Percentiles rank a stretch among this genome's conserved stretches.
These are phyloP conservation scores for Arctium lappa DNA, from an alignment of 129 eudicot genomes.

Conservation along the genomic window DNA sequence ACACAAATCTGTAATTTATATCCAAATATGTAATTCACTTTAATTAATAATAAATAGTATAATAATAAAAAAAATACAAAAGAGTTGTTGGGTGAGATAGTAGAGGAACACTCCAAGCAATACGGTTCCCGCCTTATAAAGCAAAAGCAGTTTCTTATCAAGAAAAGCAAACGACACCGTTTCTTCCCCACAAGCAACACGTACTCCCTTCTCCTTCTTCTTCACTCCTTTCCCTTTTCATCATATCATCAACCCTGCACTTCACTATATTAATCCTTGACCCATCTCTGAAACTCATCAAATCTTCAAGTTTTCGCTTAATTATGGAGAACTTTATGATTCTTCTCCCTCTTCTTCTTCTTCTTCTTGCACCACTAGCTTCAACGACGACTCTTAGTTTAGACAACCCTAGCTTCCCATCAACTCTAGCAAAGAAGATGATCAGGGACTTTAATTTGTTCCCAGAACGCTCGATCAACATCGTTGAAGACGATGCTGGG, in stretches of 20 bases:
- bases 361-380: slow-evolving; percentile 22
- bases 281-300: not conserved
- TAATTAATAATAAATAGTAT: not conserved
- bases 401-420: slow-evolving; percentile 34
- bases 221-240: slow-evolving; percentile 14
- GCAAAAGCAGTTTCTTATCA: slow-evolving; percentile 33
- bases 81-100: slow-evolving; percentile 4
- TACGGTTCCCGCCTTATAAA: slow-evolving; percentile 35
- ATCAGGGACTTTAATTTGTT: slow-evolving; percentile 71
- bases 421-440: slow-evolving; percentile 46
- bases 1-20: not conserved
- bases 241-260: not conserved
- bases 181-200: slow-evolving; percentile 24
- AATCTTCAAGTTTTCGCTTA: not conserved
- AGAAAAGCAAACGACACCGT: slow-evolving; percentile 25
- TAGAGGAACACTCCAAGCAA: slow-evolving; percentile 19
- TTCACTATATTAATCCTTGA: slow-evolving; percentile 8
- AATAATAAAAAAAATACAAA: not conserved
- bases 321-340: slow-evolving; percentile 19
- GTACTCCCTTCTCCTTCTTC: not conserved
- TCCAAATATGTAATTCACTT: not conserved
- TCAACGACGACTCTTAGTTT: slow-evolving; percentile 34
- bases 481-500: slow-evolving; percentile 34
- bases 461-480: slow-evolving; percentile 52
- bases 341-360: slow-evolving; percentile 16